These are phyloP conservation scores for Fusarium zealandicum DNA, from an alignment of 2,329 filamentous ascomycete genomes.

Conservation along the genomic window DNA sequence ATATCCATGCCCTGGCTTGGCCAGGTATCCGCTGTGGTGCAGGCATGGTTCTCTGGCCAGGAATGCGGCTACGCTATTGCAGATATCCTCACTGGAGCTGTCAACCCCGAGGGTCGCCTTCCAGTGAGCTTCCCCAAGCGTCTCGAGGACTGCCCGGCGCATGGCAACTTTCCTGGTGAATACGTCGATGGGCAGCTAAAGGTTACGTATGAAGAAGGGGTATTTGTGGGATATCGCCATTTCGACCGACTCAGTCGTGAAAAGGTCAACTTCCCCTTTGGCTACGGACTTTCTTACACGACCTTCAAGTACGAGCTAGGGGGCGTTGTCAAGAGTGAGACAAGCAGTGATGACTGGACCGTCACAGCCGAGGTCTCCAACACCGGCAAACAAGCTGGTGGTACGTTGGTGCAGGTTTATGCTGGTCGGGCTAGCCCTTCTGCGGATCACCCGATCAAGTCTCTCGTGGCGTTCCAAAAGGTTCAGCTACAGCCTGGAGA, in stretches of 20 bases:
- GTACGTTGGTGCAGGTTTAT: conserved; percentile 64
- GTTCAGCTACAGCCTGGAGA: conserved; percentile 35
- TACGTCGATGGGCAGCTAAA: conserved; percentile 29
- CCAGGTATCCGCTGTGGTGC: conserved; percentile 63
- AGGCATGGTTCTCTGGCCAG: conserved; percentile 74
- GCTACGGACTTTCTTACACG: conserved; percentile 72
- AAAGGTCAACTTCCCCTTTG: conserved; percentile 68
- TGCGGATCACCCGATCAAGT: conserved; percentile 40
- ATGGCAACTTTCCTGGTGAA: conserved; percentile 65
- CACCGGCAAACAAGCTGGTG: conserved; percentile 57
- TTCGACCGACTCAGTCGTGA: conserved; percentile 64
- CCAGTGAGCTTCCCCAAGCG: conserved; percentile 67
- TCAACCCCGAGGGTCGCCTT: conserved; percentile 69
- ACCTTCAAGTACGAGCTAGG: conserved; percentile 63
- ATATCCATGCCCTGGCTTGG: conserved; percentile 63
- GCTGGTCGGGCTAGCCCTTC: conserved; percentile 20
- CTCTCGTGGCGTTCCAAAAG: conserved; percentile 44
- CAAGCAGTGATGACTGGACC: conserved; percentile 59
- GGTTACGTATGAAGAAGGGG: conserved; percentile 70
- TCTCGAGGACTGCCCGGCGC: conserved; percentile 68
- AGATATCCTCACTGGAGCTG: conserved; percentile 68
- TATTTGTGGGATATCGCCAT: conserved; percentile 72
- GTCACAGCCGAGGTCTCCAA: conserved; percentile 63
- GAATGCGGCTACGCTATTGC: conserved; percentile 72
- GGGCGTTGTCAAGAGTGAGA: conserved; percentile 43